phyloP scores from a whole-genome alignment of 1,284 basidiomycete genomes.

The Rhodotorula mucilaginosa region DNA sequence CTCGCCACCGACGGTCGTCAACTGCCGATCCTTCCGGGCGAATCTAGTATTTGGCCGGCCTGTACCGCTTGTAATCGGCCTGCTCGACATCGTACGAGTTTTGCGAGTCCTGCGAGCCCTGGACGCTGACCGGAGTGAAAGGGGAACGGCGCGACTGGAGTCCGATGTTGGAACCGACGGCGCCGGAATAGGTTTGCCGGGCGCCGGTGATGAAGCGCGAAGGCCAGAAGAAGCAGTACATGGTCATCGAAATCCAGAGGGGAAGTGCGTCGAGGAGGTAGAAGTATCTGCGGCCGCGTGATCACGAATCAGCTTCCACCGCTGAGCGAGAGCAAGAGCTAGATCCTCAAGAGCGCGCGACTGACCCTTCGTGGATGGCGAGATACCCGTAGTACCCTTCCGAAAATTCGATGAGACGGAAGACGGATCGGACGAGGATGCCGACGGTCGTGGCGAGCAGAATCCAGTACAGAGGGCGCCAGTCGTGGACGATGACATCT shows the following conservation, averaged over 20 bases:
- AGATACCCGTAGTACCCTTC: constrained; percentile 32
- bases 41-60: too few relatives aligned
- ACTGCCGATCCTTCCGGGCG: too few relatives aligned
- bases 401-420: constrained; percentile 38
- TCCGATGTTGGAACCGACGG: not conserved
- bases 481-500: constrained; percentile 11
- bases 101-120: not conserved
- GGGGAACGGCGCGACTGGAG: not conserved
- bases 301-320: not conserved
- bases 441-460: constrained; percentile 15
- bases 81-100: not conserved
- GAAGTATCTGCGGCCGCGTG: constrained; percentile 16
- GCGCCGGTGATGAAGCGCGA: constrained; percentile 18
- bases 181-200: not conserved
- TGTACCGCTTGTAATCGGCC: not conserved
- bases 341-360: not conserved
- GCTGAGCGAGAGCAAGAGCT: too few relatives aligned
- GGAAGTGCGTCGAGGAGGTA: constrained; percentile 40
- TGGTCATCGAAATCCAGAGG: constrained; percentile 27
- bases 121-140: not conserved
- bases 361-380: constrained; percentile 32
- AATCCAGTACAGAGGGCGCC: constrained; percentile 23
- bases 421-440: constrained; percentile 35
- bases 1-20: too few relatives aligned
- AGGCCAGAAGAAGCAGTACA: constrained; percentile 26